phyloP scores from a whole-genome alignment of 2,329 filamentous ascomycete species.

The Fusarium sarcochroum region DNA sequence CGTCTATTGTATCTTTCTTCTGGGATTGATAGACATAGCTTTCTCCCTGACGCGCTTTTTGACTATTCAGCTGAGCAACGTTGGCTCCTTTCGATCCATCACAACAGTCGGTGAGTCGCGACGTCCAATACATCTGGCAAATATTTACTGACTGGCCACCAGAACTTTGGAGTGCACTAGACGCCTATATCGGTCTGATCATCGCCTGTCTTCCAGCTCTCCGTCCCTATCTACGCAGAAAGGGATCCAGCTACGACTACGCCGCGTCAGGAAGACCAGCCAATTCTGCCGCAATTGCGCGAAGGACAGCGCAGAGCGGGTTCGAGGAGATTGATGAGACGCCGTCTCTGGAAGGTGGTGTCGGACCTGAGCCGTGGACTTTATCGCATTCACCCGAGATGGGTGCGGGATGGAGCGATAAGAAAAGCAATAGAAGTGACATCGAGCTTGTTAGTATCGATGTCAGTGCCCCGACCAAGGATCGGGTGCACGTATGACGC shows the following conservation, averaged over 20 bases:
- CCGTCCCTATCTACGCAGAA: slow-evolving; percentile 34
- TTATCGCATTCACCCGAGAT: slow-evolving; percentile 16
- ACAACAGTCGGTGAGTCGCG: slow-evolving; percentile 30
- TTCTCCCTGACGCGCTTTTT: slow-evolving; percentile 42
- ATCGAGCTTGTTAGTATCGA: slow-evolving; percentile 22
- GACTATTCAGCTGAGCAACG: slow-evolving; percentile 15
- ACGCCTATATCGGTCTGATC: slow-evolving; percentile 37
- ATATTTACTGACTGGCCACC: fast-evolving
- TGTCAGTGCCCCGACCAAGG: not conserved
- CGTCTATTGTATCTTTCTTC: slow-evolving; percentile 36
- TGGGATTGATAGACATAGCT: slow-evolving; percentile 38
- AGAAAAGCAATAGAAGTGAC: slow-evolving; percentile 34
- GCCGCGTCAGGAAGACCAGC: slow-evolving; percentile 14
- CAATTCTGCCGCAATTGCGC: slow-evolving; percentile 1
- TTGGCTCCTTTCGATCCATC: slow-evolving; percentile 26
- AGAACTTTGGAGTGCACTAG: slow-evolving; percentile 42
- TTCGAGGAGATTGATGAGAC: slow-evolving; percentile 40
- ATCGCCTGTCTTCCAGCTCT: slow-evolving; percentile 42
- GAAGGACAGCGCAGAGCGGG: slow-evolving; percentile 12
- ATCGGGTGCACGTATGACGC: not conserved
- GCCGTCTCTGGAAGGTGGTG: slow-evolving; percentile 6
- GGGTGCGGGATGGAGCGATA: slow-evolving; percentile 24
- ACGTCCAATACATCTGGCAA: fast-evolving
- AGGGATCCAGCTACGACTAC: slow-evolving; percentile 20
- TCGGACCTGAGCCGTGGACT: not conserved